Evolutionary conservation across 495 filamentous ascomycete species (phyloP).

Genomic region (Pseudomonodictys pantanalensis): DNA sequence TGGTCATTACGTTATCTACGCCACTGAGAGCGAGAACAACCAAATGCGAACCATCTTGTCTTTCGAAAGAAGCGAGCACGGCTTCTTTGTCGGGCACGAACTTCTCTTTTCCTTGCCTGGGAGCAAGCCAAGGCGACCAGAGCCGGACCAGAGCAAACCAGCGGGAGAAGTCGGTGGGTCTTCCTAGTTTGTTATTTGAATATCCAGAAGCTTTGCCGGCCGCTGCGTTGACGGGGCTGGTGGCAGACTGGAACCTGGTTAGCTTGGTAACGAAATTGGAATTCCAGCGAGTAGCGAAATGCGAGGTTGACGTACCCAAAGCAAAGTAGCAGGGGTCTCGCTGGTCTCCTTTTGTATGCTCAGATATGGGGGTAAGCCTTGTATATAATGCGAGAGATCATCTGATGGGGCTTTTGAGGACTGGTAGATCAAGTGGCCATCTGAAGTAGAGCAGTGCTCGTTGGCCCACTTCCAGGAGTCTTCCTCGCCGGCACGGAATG

Average conservation of each 20-base stretch:
- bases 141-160: conserved; percentile 81
- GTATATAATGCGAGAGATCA: conserved; percentile 59
- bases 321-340: conserved; percentile 64
- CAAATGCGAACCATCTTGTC: conserved; percentile 68
- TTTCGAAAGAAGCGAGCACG: conserved; percentile 77
- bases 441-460: conserved; percentile 55
- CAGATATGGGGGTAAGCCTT: conserved; percentile 56
- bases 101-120: conserved; percentile 68
- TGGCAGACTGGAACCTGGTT: no score
- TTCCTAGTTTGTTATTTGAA: conserved; percentile 59
- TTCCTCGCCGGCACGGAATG: conserved; percentile 57
- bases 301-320: no score
- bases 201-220: conserved; percentile 55
- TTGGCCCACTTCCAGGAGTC: conserved; percentile 74
- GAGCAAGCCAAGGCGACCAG: conserved; percentile 82
- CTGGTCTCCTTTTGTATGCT: conserved; percentile 54
- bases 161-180: conserved; percentile 54
- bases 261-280: no score
- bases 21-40: conserved; percentile 82
- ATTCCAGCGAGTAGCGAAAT: no score
- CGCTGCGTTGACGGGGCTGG: conserved; percentile 53
- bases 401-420: conserved; percentile 34
- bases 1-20: conserved; percentile 65
- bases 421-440: conserved; percentile 62
- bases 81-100: conserved; percentile 73